phyloP scores from a whole-genome alignment of 1,284 basidiomycete genomes.

The Phellopilus nigrolimitatus region DNA sequence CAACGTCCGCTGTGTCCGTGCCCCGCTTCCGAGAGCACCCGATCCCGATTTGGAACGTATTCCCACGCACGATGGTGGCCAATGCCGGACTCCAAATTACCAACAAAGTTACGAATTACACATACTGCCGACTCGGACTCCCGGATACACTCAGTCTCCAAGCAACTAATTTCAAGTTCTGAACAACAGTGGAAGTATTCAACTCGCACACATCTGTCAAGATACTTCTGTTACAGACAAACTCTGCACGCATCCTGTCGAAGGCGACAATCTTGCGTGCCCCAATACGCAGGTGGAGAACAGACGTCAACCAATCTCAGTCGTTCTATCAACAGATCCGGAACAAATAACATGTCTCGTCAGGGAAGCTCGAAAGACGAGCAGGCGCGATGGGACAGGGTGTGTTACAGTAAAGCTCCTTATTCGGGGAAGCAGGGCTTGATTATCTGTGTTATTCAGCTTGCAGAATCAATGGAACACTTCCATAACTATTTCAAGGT shows the following conservation, averaged over 20 bases:
- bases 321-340: background rate
- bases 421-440: background rate
- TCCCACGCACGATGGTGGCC: background rate
- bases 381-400: slow-evolving; percentile 15
- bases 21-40: background rate
- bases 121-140: too few species aligned
- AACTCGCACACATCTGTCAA: too few species aligned
- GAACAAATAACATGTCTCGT: background rate
- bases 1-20: too few species aligned
- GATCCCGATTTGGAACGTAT: background rate
- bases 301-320: too few species aligned
- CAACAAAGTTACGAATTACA: too few species aligned
- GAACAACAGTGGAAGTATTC: too few species aligned
- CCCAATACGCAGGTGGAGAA: too few species aligned
- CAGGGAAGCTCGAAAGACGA: slow-evolving; percentile 5
- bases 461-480: slow-evolving; percentile 13
- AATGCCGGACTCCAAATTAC: background rate
- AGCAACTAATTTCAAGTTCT: too few species aligned
- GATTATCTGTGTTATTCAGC: slow-evolving; percentile 1
- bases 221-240: too few species aligned
- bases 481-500: slow-evolving; percentile 19
- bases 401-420: slow-evolving; percentile 1
- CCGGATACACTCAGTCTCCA: too few species aligned
- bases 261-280: too few species aligned
- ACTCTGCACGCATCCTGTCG: too few species aligned